A percentile compares a stretch with the other conserved stretches of the same genome.
Evolutionary conservation across 139 green algal genomes (phyloP).

Genomic region (Tetradesmus lagerheimii): DNA sequence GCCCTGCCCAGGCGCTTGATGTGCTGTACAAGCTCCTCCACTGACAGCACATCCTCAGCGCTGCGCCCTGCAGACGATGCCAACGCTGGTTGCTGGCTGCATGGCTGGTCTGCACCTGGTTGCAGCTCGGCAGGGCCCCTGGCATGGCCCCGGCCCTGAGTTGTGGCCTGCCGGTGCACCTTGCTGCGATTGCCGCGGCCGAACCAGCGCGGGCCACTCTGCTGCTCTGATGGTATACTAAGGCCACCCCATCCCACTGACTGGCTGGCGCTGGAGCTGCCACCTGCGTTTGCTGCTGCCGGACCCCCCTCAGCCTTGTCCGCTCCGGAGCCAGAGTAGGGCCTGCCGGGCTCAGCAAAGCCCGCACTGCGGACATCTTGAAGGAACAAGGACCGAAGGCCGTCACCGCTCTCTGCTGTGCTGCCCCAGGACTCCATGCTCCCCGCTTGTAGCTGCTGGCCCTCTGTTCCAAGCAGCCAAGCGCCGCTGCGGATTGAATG

Average conservation of each 20-base stretch:
- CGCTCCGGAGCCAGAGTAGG: neutral
- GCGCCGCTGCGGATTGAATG: neutral
- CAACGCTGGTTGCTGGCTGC: neutral
- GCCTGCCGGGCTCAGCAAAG: neutral
- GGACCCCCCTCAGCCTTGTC: neutral
- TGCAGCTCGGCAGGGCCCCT: neutral
- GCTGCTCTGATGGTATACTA: neutral
- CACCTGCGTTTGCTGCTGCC: constrained; percentile 7
- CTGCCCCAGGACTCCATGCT: neutral
- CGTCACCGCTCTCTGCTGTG: neutral
- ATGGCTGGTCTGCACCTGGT: neutral
- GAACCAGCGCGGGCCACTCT: neutral
- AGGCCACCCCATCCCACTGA: neutral
- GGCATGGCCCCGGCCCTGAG: neutral
- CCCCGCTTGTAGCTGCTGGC: neutral
- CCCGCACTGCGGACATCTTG: neutral
- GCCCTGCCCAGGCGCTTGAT: constrained; percentile 52
- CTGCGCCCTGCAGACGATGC: neutral
- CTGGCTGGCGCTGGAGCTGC: neutral
- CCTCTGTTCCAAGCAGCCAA: neutral
- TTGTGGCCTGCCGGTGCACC: neutral
- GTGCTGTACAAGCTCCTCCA: constrained; percentile 61
- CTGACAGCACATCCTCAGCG: constrained; percentile 52
- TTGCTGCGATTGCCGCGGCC: constrained; percentile 35
- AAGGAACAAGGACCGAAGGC: neutral